Percentiles rank a stretch among this genome's conserved stretches.
Evolutionary conservation across 1,284 basidiomycete species (phyloP).

Genomic region (Fomitopsis pinicola): DNA sequence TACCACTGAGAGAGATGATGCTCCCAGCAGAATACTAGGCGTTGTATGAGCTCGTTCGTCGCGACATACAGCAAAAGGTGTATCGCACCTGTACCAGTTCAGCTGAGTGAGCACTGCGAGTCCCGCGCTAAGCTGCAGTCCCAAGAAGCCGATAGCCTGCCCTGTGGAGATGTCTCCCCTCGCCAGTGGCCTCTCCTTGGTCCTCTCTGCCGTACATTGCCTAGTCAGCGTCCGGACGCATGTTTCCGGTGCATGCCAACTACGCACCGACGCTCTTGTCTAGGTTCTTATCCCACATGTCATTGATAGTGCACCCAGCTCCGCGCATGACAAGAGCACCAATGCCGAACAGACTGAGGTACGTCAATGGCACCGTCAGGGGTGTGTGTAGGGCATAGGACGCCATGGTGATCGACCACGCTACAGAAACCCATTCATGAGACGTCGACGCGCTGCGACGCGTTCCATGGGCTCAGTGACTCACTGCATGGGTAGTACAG

Average conservation of each 20-base stretch:
- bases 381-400: slow-evolving; percentile 72
- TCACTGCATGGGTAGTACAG: slow-evolving; percentile 91
- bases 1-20: slow-evolving; percentile 86
- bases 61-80: not conserved
- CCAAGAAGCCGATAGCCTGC: slow-evolving; percentile 84
- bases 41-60: not conserved
- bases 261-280: slow-evolving; percentile 88
- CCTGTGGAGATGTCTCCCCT: slow-evolving; percentile 74
- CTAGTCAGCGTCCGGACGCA: not conserved
- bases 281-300: slow-evolving; percentile 95
- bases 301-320: slow-evolving; percentile 98
- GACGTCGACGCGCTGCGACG: not conserved
- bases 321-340: slow-evolving; percentile 97
- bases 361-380: slow-evolving; percentile 64
- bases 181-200: slow-evolving; percentile 70
- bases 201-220: slow-evolving; percentile 44
- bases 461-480: slow-evolving; percentile 25
- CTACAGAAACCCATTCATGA: slow-evolving; percentile 35
- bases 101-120: slow-evolving; percentile 89
- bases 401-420: slow-evolving; percentile 96
- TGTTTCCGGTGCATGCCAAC: not conserved
- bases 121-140: slow-evolving; percentile 78
- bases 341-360: slow-evolving; percentile 80
- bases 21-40: slow-evolving; percentile 83
- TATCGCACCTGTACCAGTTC: slow-evolving; percentile 85